Conservation (phyloP, 768 basidiomycete species). For the Mycena sanguinolenta region DNA sequence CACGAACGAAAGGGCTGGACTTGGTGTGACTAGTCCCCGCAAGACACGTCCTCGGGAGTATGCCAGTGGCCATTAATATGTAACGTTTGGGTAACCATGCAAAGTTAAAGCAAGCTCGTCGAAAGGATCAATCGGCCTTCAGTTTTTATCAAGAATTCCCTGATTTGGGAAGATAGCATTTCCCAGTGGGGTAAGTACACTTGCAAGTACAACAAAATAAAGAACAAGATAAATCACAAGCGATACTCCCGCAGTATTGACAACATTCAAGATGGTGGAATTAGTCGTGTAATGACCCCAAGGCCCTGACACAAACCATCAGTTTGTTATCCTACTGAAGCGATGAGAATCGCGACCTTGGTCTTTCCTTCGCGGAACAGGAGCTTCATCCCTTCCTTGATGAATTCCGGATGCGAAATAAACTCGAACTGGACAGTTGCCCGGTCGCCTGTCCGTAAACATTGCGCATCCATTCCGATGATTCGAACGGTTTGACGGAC, state of each 20-base stretch:
- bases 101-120: not conserved
- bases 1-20: not conserved
- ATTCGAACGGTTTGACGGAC: slow-evolving; percentile 94
- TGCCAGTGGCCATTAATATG: not conserved
- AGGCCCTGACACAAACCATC: slow-evolving; percentile 65
- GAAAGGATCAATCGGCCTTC: not conserved
- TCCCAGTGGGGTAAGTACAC: slow-evolving; percentile 6
- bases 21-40: not conserved
- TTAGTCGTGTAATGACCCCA: slow-evolving; percentile 78
- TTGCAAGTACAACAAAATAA: slow-evolving; percentile 27
- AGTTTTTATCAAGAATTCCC: slow-evolving; percentile 1
- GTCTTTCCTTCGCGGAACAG: slow-evolving; percentile 97
- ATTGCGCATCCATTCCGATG: slow-evolving; percentile 90
- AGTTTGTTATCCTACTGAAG: not conserved
- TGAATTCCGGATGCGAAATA: slow-evolving; percentile 90
- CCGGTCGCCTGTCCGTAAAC: slow-evolving; percentile 92
- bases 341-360: slow-evolving; percentile 67
- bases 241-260: not conserved
- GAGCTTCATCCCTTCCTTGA: slow-evolving; percentile 94
- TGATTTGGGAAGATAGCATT: not conserved
- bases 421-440: slow-evolving; percentile 97
- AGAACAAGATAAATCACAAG: slow-evolving; percentile 33
- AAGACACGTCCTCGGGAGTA: not conserved
- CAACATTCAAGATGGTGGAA: slow-evolving; percentile 15
- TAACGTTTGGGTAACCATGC: not conserved